These are phyloP conservation scores for Sanghuangporus weigelae DNA, from an alignment of 1,284 basidiomycete genomes.

Conservation along the genomic window DNA sequence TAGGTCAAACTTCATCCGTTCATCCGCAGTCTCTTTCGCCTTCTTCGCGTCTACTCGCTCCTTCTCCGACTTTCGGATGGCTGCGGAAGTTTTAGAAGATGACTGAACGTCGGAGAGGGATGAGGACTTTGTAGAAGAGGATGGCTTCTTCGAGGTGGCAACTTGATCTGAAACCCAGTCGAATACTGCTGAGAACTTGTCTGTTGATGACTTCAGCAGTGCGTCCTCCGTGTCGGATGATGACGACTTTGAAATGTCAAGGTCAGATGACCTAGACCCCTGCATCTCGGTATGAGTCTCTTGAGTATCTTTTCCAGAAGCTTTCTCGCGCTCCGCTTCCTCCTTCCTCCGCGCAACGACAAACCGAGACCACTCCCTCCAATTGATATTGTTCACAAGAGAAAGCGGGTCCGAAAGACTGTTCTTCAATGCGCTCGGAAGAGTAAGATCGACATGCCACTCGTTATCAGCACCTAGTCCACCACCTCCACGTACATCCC, in stretches of 20 bases:
- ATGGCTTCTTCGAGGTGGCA: slow-evolving; percentile 29
- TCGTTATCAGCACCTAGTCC: slow-evolving; percentile 37
- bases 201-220: slow-evolving; percentile 60
- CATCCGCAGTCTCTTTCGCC: slow-evolving; percentile 35
- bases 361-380: slow-evolving; percentile 58
- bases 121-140: slow-evolving; percentile 16
- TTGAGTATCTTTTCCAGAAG: slow-evolving; percentile 19
- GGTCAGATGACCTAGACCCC: not conserved
- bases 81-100: slow-evolving; percentile 10
- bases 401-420: slow-evolving; percentile 10
- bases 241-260: not conserved
- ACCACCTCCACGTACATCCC: slow-evolving; percentile 86
- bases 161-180: slow-evolving; percentile 76
- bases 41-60: slow-evolving; percentile 22
- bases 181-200: slow-evolving; percentile 63
- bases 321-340: slow-evolving; percentile 32
- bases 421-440: slow-evolving; percentile 27
- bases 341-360: slow-evolving; percentile 53
- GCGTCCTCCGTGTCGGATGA: slow-evolving; percentile 32
- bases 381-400: slow-evolving; percentile 21
- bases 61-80: slow-evolving; percentile 14
- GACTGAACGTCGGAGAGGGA: slow-evolving; percentile 11
- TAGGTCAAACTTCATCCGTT: slow-evolving; percentile 56
- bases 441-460: slow-evolving; percentile 51
- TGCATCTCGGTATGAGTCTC: not conserved